Percentiles rank a stretch among this genome's conserved stretches.
phyloP scores from a whole-genome alignment of 306 rosid genomes.

The Betula pendula region DNA sequence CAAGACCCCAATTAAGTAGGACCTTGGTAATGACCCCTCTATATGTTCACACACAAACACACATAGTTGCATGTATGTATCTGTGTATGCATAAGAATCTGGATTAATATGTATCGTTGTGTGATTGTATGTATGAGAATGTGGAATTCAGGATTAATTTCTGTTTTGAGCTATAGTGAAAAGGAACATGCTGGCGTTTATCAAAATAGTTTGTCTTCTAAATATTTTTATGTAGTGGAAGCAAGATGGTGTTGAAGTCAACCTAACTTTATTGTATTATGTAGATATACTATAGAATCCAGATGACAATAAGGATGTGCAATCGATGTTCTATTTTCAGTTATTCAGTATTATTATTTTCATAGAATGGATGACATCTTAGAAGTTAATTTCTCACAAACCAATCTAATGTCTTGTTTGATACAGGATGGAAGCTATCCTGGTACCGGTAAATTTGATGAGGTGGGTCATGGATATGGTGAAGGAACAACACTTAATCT shows the following conservation, averaged over 20 bases:
- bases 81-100: background rate
- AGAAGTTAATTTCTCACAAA: background rate
- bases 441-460: conserved; percentile 86
- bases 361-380: background rate
- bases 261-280: background rate
- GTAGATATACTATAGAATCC: background rate
- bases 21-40: background rate
- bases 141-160: background rate
- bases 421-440: conserved; percentile 92
- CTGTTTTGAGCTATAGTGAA: background rate
- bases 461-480: conserved; percentile 78
- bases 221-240: background rate
- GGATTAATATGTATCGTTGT: background rate
- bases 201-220: background rate
- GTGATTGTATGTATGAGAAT: background rate
- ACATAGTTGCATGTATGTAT: background rate
- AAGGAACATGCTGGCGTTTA: background rate
- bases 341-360: background rate
- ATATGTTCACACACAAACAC: background rate
- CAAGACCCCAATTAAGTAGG: background rate
- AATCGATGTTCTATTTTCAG: background rate
- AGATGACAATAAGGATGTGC: background rate
- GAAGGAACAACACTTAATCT: conserved; percentile 90
- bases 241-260: background rate
- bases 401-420: conserved; percentile 10